Evolutionary conservation across 75 land plant genomes (phyloP).

Genomic region (Sequoiadendron giganteum): DNA sequence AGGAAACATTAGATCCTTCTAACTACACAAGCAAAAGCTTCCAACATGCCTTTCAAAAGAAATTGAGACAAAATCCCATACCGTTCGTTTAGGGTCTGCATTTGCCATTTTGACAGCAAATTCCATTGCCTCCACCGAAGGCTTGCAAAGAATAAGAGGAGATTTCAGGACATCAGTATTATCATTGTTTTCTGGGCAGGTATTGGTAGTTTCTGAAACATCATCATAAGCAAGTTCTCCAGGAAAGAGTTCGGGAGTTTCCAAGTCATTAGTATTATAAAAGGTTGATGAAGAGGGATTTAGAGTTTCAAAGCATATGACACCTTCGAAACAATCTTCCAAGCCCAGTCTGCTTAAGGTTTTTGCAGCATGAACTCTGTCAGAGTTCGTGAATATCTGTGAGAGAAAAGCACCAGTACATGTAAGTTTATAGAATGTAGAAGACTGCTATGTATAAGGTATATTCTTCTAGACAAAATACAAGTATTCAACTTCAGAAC

Average conservation of each 20-base stretch:
- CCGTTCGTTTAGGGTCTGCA: conserved; percentile 64
- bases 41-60: not conserved
- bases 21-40: not conserved
- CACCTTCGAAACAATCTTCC: conserved; percentile 84
- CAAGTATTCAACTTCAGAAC: conserved; percentile 9
- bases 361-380: conserved; percentile 57
- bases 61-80: conserved; percentile 16
- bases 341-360: conserved; percentile 58
- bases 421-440: not conserved
- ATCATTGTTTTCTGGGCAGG: not conserved
- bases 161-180: not conserved
- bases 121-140: conserved; percentile 65
- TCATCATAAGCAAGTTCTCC: not conserved
- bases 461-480: not conserved
- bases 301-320: conserved; percentile 86
- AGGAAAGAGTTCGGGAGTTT: not conserved
- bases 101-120: conserved; percentile 59
- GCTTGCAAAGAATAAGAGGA: conserved; percentile 63
- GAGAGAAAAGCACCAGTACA: not conserved
- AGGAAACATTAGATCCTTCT: not conserved
- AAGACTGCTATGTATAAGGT: not conserved
- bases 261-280: not conserved
- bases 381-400: conserved; percentile 82
- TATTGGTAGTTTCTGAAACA: not conserved
- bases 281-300: conserved; percentile 28